A percentile compares a stretch with the other conserved stretches of the same genome.
Conservation (phyloP, 2,329 filamentous ascomycete species). For the Colletotrichum nymphaeae region DNA sequence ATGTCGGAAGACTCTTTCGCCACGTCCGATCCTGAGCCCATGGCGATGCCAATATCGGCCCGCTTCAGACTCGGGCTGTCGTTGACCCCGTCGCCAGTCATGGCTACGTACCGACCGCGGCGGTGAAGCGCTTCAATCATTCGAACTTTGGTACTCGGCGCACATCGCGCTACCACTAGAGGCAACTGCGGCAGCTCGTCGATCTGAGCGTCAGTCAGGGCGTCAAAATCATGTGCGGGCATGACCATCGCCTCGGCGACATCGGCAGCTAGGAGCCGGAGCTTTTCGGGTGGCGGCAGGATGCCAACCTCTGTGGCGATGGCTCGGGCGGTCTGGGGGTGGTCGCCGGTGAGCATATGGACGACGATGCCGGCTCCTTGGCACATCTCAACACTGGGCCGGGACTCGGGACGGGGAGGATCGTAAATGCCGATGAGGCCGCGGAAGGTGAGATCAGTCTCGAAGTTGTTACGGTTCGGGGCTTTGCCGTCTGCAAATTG, state of each 20-base stretch:
- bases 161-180: constrained; percentile 72
- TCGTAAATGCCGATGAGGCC: constrained; percentile 53
- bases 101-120: constrained; percentile 69
- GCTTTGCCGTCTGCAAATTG: constrained; percentile 50
- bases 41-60: constrained; percentile 74
- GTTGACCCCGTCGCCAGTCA: constrained; percentile 76
- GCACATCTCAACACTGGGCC: constrained; percentile 62
- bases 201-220: constrained; percentile 67
- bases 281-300: constrained; percentile 52
- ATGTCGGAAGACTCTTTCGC: constrained; percentile 72
- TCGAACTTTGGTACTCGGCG: constrained; percentile 73
- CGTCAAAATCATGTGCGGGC: constrained; percentile 70
- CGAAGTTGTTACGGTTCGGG: constrained; percentile 8
- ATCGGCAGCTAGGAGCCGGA: constrained; percentile 57
- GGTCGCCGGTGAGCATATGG: constrained; percentile 72
- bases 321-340: constrained; percentile 66
- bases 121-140: constrained; percentile 74
- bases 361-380: constrained; percentile 67
- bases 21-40: constrained; percentile 74
- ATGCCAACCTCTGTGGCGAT: constrained; percentile 71
- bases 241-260: constrained; percentile 67
- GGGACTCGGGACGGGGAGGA: constrained; percentile 71
- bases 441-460: constrained; percentile 30
- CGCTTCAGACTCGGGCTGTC: constrained; percentile 72
- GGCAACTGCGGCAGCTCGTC: constrained; percentile 69